Evolutionary conservation across 2,329 filamentous ascomycete species (phyloP).

Genomic region (Colletotrichum siamense): DNA sequence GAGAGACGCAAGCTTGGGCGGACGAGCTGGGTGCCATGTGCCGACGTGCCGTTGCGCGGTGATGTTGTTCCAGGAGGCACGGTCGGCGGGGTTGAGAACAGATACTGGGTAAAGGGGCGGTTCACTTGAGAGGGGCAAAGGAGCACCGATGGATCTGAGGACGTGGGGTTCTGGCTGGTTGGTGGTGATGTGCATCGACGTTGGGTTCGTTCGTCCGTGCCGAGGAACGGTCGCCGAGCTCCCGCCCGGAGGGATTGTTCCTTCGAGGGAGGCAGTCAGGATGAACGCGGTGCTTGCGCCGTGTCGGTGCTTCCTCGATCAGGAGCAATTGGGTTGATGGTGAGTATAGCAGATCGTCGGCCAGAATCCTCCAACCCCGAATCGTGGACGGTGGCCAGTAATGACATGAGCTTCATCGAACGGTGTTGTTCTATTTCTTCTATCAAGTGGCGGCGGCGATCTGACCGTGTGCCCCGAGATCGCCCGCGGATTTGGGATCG

Average conservation of each 20-base stretch:
- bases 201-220: background rate
- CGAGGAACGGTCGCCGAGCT: background rate
- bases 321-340: background rate
- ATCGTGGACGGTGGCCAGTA: background rate
- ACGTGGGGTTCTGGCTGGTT: background rate
- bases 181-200: background rate
- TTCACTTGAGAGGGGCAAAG: background rate
- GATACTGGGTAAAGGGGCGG: background rate
- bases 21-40: background rate
- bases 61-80: background rate
- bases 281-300: background rate
- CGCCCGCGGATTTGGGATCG: background rate
- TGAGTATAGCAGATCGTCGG: too few species aligned
- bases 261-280: background rate
- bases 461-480: background rate
- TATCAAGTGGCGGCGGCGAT: background rate
- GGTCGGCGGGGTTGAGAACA: background rate
- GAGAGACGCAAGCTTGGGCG: background rate
- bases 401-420: background rate
- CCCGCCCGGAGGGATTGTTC: background rate
- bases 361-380: background rate
- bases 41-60: background rate
- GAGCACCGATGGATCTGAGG: background rate
- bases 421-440: background rate
- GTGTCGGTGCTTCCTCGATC: background rate